Conservation (phyloP, 75 land plant genomes). For the Chamaecyparis obtusa region DNA sequence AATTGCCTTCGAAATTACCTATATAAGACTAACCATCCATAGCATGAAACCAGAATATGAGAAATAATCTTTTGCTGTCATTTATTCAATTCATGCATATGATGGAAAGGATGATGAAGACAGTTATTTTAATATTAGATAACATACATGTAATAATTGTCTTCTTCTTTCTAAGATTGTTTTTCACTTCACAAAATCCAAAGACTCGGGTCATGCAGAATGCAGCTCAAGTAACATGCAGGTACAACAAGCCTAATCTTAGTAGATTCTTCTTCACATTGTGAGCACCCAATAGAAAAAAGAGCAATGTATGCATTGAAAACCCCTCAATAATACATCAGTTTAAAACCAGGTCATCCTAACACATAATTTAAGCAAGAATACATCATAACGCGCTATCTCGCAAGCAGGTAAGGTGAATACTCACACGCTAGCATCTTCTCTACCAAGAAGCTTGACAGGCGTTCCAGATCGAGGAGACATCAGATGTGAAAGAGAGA, state of each 20-base stretch:
- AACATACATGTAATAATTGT: background rate
- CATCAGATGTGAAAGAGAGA: slow-evolving; percentile 63
- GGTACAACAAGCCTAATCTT: background rate
- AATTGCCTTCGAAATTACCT: background rate
- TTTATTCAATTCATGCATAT: background rate
- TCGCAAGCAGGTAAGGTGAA: background rate
- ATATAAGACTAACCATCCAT: background rate
- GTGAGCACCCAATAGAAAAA: background rate
- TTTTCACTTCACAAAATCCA: background rate
- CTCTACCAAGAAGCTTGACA: slow-evolving; percentile 89
- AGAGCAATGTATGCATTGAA: background rate
- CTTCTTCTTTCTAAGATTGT: background rate
- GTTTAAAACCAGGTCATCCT: background rate
- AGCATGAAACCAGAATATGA: background rate
- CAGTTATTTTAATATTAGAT: background rate
- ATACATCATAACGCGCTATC: background rate
- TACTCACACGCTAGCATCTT: slow-evolving; percentile 92
- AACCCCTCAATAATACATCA: background rate
- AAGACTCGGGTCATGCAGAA: background rate
- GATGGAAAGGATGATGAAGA: background rate
- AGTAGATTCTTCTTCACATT: background rate
- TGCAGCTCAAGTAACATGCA: background rate
- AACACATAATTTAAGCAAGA: background rate
- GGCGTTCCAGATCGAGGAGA: slow-evolving; percentile 93
- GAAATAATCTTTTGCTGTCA: background rate